These are phyloP conservation scores for Alternaria sp. DNA, from an alignment of 2,329 filamentous ascomycete species.

Conservation along the genomic window DNA sequence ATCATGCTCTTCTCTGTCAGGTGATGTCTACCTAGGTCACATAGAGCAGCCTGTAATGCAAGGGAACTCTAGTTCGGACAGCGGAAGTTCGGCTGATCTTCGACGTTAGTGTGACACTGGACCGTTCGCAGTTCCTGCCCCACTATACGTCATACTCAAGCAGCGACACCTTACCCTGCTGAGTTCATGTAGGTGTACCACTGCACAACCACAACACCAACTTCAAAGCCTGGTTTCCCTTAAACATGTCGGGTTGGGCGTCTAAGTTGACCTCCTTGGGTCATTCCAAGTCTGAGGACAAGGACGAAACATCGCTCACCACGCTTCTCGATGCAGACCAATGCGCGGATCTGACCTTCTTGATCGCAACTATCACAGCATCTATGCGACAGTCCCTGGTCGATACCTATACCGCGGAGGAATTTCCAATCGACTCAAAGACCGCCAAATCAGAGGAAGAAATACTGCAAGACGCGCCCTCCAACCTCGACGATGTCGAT, in stretches of 20 bases:
- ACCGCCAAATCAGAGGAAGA: slow-evolving; percentile 31
- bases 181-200: background rate
- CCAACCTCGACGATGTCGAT: slow-evolving; percentile 30
- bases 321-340: slow-evolving; percentile 55
- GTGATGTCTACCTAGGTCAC: background rate
- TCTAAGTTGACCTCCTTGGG: slow-evolving; percentile 46
- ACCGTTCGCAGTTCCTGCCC: slow-evolving; percentile 7
- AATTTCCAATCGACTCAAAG: slow-evolving; percentile 21
- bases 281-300: slow-evolving; percentile 36
- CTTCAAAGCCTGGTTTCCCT: background rate
- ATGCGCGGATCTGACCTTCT: slow-evolving; percentile 55
- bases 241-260: slow-evolving; percentile 36
- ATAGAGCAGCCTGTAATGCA: background rate
- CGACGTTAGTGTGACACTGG: background rate
- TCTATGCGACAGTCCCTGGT: slow-evolving; percentile 55
- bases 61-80: background rate
- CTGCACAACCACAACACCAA: background rate
- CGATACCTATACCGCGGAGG: slow-evolving; percentile 50
- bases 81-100: slow-evolving; percentile 1
- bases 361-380: slow-evolving; percentile 57
- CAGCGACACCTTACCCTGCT: slow-evolving; percentile 8
- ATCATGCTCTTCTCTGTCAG: background rate
- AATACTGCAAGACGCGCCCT: slow-evolving; percentile 30
- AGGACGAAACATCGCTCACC: slow-evolving; percentile 49
- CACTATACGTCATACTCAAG: slow-evolving; percentile 27